phyloP scores from a whole-genome alignment of 108 stramenopile genomes.

The Nitzschia inconspicua region DNA sequence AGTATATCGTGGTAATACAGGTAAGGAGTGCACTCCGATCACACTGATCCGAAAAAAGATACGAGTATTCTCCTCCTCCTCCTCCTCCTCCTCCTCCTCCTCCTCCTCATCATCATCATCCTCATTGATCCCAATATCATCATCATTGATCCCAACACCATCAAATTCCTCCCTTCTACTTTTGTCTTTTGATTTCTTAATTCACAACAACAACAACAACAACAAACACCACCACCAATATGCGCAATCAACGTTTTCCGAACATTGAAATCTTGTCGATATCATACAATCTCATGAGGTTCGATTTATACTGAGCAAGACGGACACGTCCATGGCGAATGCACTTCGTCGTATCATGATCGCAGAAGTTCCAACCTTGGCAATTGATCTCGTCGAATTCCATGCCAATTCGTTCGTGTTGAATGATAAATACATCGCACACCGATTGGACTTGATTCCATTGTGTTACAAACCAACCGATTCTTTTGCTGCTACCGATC shows the following conservation, averaged over 20 bases:
- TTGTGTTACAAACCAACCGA: constrained; percentile 70
- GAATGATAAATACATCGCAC: constrained; percentile 97
- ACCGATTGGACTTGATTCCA: constrained; percentile 95
- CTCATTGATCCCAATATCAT: no score
- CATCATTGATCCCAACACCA: no score
- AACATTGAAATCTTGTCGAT: constrained; percentile 74
- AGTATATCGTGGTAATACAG: no score
- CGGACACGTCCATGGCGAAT: constrained; percentile 95
- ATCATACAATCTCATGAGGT: constrained; percentile 81
- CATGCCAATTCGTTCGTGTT: constrained; percentile 90
- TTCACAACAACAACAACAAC: no score
- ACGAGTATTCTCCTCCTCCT: no score
- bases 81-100: no score
- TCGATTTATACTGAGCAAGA: constrained; percentile 89
- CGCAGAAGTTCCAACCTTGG: constrained; percentile 94
- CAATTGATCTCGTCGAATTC: constrained; percentile 95
- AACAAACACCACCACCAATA: no score
- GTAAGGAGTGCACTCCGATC: no score
- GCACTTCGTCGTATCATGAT: constrained; percentile 95
- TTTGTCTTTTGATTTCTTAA: no score
- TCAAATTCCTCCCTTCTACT: no score
- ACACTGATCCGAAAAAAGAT: no score
- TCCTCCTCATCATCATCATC: no score
- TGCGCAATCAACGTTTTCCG: constrained; percentile 90
- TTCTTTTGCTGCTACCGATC: constrained; percentile 64